Base-by-base conservation (phyloP, 1,284 basidiomycete species). In the Moesziomyces sp. region DNA sequence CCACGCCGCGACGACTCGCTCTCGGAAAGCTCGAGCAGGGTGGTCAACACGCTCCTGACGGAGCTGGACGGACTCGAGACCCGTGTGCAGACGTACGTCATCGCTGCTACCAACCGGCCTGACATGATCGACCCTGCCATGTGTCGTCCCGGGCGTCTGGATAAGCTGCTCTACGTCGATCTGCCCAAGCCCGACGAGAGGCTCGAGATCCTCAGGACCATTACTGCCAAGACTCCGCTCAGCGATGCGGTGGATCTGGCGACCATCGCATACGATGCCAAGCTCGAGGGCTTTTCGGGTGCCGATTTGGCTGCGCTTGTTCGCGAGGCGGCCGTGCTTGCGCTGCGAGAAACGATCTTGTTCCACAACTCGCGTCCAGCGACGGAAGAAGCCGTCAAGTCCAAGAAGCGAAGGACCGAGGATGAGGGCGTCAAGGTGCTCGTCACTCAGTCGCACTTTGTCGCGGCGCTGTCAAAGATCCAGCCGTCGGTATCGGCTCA, bases 111-210 rank as follows among this genome's bases (percentile, higher is more conserved):
- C 5, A 98, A 99, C 85, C 88, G 96, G n/a, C 96, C 96, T 0
- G 96, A 98, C 86, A 97, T 98, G 90, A 94, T 98, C 72, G 96
- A 98, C 83, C 96, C 96, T 0, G 96, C 96, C 5, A 97, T 98
- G 95, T 93, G 94, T 58, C 91, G 95, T 18, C 96, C 96, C 0
- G 96, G 96, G 0, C 89, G 96, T 26, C 88, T 99, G 14, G 96
- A 99, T 87, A 98, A 97, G 85, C 88, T 98, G 8, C 88, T 99
- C 28, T 99, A 97, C 82, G 95, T 99, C 76, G 96, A 98, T 84
- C 87, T 98, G 1, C 96, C 96, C 1, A 86, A 87, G 0, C 75
- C 90, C 0, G 83, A 87, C 14, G 96, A 97, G 85, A 89, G 96
- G 13, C 88, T 89, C 7, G 95, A 98, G 84, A 96, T 99, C 69